Conservation (phyloP, 306 rosid genomes). For the Quercus cerris region DNA sequence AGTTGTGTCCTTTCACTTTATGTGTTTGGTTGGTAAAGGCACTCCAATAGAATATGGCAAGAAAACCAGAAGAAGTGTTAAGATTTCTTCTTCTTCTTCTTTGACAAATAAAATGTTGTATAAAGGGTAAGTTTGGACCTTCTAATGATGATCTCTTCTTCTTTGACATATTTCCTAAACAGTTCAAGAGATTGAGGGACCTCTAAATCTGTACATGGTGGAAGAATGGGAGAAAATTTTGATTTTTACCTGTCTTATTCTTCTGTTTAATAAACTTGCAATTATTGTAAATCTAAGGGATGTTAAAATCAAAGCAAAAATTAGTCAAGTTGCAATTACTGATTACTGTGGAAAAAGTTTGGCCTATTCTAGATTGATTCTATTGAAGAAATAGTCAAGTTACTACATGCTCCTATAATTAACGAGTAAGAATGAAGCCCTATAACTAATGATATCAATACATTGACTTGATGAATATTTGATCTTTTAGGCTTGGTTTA, state of each 20-base stretch:
- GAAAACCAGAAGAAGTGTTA: neutral
- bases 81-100: neutral
- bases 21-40: neutral
- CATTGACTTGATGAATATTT: slow-evolving; percentile 23
- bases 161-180: neutral
- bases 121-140: neutral
- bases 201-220: no score
- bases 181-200: no score
- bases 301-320: neutral
- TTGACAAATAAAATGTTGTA: neutral
- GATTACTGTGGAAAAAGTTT: neutral
- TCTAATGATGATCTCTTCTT: neutral
- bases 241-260: neutral
- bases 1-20: neutral
- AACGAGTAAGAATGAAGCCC: neutral
- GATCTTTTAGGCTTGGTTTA: slow-evolving; percentile 77
- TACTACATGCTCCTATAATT: neutral
- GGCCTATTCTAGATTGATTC: neutral
- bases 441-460: neutral
- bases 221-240: neutral
- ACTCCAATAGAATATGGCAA: neutral
- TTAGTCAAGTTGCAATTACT: neutral
- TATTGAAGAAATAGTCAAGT: neutral
- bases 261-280: neutral
- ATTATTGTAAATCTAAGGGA: neutral